Evolutionary conservation across 2,329 filamentous ascomycete species (phyloP).

Genomic region (Pestalotiopsis sp.): DNA sequence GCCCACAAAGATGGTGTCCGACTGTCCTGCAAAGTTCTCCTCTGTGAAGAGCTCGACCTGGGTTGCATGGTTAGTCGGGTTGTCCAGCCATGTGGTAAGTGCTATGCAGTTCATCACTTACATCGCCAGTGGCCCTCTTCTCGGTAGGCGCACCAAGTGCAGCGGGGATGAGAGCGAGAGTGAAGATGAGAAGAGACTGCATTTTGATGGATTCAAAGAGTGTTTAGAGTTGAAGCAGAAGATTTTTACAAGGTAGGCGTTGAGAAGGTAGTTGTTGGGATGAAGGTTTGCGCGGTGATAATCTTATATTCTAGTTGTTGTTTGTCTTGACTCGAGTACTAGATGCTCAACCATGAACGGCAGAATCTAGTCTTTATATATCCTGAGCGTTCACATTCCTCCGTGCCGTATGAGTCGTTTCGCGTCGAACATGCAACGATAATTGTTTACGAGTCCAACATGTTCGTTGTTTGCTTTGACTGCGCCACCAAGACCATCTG

Average conservation of each 20-base stretch:
- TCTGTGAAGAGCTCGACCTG: background rate
- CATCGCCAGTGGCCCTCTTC: background rate
- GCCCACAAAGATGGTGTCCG: background rate
- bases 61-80: background rate
- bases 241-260: background rate
- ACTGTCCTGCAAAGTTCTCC: background rate
- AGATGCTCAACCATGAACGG: background rate
- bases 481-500: background rate
- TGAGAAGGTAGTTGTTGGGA: background rate
- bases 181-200: constrained; percentile 1
- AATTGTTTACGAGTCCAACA: background rate
- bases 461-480: background rate
- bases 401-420: too few species aligned
- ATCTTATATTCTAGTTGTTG: background rate
- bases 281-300: background rate
- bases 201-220: background rate
- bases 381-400: too few species aligned
- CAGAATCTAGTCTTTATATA: background rate
- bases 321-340: background rate
- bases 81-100: background rate
- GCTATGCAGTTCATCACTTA: background rate
- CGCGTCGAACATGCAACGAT: background rate
- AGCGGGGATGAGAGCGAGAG: background rate
- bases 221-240: background rate
- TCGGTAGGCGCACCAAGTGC: background rate